These are phyloP conservation scores for Candida frijolesensis DNA, from an alignment of 1,139 yeast genomes.

Conservation along the genomic window DNA sequence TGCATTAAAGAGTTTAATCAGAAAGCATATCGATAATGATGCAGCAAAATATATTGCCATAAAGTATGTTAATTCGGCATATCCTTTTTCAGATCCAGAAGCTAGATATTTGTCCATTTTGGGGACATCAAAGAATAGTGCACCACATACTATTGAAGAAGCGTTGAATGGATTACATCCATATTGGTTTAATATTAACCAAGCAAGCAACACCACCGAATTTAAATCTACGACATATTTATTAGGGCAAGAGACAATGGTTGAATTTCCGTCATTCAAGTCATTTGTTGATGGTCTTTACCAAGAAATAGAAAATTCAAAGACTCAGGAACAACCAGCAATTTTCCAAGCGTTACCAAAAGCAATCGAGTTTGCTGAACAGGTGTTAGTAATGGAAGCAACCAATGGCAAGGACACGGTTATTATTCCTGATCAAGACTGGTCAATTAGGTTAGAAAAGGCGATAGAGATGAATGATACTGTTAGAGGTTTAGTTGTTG, in stretches of 20 bases:
- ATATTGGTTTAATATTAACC: slow-evolving; percentile 56
- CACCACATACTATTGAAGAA: slow-evolving; percentile 79
- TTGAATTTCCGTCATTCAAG: slow-evolving; percentile 48
- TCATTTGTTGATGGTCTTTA: slow-evolving; percentile 32
- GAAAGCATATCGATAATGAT: slow-evolving; percentile 28
- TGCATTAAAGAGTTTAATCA: slow-evolving; percentile 47
- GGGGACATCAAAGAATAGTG: slow-evolving; percentile 59
- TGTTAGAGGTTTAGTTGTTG: slow-evolving; percentile 44
- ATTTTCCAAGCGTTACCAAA: slow-evolving; percentile 35
- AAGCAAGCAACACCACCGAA: slow-evolving; percentile 44
- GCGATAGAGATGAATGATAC: slow-evolving; percentile 64
- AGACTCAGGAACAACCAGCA: slow-evolving; percentile 20
- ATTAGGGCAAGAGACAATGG: slow-evolving; percentile 35
- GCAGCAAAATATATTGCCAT: slow-evolving; percentile 63
- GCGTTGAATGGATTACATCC: slow-evolving; percentile 85
- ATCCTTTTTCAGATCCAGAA: slow-evolving; percentile 67
- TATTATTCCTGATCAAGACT: slow-evolving; percentile 68
- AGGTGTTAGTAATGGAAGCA: slow-evolving; percentile 68
- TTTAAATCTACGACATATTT: slow-evolving; percentile 47
- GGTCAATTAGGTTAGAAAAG: slow-evolving; percentile 73
- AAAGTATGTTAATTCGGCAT: slow-evolving; percentile 65
- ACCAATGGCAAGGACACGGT: slow-evolving; percentile 53
- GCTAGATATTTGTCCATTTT: slow-evolving; percentile 71
- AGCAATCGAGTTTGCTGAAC: slow-evolving; percentile 51
- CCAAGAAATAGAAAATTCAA: slow-evolving; percentile 24